Evolutionary conservation across 257 asterid species (phyloP).

Genomic region (Nicotiana benthamiana): DNA sequence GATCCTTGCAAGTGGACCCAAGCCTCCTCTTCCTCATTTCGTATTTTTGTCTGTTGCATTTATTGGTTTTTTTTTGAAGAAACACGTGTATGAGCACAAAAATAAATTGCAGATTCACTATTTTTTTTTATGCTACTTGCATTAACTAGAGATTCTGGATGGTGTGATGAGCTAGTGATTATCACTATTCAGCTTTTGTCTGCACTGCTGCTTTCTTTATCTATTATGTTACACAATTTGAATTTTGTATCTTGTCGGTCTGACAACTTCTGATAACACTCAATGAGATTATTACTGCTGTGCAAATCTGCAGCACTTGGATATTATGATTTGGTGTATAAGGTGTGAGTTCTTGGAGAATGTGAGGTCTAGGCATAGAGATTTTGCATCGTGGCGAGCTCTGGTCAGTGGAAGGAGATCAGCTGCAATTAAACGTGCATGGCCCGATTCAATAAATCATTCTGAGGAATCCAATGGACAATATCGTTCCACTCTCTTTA

Average conservation of each 20-base stretch:
- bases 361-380: constrained; percentile 44
- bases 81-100: background rate
- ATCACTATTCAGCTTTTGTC: background rate
- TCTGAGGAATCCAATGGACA: constrained; percentile 30
- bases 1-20: constrained; percentile 8
- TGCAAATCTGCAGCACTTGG: constrained; percentile 61
- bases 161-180: background rate
- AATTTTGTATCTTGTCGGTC: background rate
- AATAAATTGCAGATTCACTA: background rate
- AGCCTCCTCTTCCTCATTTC: background rate
- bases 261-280: background rate
- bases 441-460: constrained; percentile 51
- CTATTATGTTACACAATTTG: background rate
- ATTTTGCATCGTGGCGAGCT: constrained; percentile 54
- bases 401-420: constrained; percentile 61
- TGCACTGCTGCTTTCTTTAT: background rate
- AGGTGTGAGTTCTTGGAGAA: constrained; percentile 68
- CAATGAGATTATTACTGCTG: background rate
- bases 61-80: background rate
- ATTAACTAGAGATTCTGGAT: background rate
- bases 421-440: constrained; percentile 64
- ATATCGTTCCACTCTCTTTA: constrained; percentile 53
- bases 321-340: constrained; percentile 81
- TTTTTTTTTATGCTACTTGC: background rate
- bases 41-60: background rate